phyloP scores from a whole-genome alignment of 2,329 filamentous ascomycete species.

The Aspergillus pseudoviridinutans region DNA sequence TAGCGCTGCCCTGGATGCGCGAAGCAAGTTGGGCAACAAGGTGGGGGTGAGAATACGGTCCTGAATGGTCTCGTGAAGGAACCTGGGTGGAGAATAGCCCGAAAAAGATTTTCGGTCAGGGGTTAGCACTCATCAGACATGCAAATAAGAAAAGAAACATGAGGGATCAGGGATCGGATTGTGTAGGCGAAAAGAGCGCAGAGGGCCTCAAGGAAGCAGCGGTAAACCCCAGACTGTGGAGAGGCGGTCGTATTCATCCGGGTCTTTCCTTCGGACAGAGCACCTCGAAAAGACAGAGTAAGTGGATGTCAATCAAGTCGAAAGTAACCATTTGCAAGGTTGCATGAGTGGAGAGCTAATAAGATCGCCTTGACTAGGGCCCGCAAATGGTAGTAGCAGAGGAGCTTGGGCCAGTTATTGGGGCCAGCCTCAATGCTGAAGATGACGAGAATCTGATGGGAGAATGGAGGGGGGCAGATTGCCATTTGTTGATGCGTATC shows the following conservation, averaged over 20 bases:
- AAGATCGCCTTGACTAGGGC: constrained; percentile 26
- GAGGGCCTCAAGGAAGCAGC: neutral
- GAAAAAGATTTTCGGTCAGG: constrained; percentile 3
- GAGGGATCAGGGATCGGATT: constrained; percentile 7
- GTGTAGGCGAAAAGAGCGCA: constrained; percentile 5
- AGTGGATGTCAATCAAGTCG: neutral
- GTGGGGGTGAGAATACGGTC: constrained; percentile 61
- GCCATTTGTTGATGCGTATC: neutral
- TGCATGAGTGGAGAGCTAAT: constrained; percentile 17
- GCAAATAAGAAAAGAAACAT: constrained; percentile 6
- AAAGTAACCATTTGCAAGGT: constrained; percentile 5
- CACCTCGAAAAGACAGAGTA: neutral
- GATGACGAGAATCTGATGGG: constrained; percentile 11
- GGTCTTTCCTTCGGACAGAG: neutral
- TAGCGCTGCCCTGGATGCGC: constrained; percentile 66
- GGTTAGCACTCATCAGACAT: neutral
- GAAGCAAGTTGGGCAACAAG: constrained; percentile 58
- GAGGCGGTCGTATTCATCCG: constrained; percentile 5
- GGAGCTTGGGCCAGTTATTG: constrained; percentile 31
- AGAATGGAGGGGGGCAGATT: neutral
- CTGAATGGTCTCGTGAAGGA: constrained; percentile 49
- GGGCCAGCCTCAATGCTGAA: constrained; percentile 13
- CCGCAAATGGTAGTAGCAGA: constrained; percentile 9
- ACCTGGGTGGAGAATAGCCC: constrained; percentile 27
- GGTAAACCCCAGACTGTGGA: constrained; percentile 18